Percentiles rank a stretch among this genome's conserved stretches.
Conservation (phyloP, 495 filamentous ascomycete genomes). For the Neurospora discreta region DNA sequence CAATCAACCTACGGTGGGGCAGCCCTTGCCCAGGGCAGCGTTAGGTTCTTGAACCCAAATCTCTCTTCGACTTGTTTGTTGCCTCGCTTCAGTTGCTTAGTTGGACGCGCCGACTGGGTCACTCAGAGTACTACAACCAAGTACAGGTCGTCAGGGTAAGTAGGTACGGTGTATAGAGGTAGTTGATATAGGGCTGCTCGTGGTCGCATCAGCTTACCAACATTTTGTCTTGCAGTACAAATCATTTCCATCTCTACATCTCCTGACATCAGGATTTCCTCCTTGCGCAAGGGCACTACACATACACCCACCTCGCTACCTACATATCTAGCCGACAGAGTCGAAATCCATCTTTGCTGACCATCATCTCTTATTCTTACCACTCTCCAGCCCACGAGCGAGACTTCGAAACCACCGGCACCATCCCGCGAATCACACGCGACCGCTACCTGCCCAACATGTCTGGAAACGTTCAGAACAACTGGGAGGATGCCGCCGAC, state of each 20-base stretch:
- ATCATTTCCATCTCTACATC: not conserved
- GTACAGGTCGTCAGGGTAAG: not conserved
- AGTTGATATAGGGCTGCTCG: not conserved
- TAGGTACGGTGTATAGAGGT: not conserved
- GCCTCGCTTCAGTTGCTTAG: not conserved
- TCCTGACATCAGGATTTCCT: not conserved
- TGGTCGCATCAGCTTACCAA: not conserved
- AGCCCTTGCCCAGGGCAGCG: slow-evolving; percentile 5
- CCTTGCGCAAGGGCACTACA: not conserved
- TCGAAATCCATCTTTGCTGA: not conserved
- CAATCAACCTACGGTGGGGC: slow-evolving; percentile 21
- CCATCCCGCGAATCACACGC: not conserved
- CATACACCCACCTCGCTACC: not conserved
- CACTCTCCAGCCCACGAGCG: not conserved
- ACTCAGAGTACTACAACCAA: not conserved
- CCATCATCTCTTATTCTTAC: slow-evolving; percentile 7
- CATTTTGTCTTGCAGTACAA: not conserved
- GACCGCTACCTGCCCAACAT: slow-evolving; percentile 37
- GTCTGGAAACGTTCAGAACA: slow-evolving; percentile 64
- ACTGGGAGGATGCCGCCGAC: slow-evolving; percentile 90
- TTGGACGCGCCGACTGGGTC: not conserved
- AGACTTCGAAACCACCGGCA: not conserved
- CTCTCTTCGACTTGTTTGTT: not conserved
- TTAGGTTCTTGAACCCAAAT: not conserved
- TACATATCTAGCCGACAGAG: not conserved